Conservation (phyloP, 169 alveolate species). For the Plasmodium knowlesi region DNA sequence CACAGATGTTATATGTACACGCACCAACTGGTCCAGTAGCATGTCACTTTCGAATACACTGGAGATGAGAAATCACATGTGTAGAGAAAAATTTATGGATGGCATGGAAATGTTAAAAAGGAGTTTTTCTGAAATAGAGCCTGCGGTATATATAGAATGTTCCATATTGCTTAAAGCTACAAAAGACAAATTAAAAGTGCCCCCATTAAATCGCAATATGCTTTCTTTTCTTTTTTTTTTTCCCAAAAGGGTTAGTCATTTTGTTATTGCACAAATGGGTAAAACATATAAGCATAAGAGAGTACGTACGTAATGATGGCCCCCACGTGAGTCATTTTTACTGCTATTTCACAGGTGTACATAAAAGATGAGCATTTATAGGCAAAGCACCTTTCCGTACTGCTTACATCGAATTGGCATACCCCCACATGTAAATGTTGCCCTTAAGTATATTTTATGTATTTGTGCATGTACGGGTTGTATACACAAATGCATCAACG, state of each 20-base stretch:
- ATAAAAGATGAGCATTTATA: not conserved
- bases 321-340: not conserved
- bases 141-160: not conserved
- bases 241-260: not conserved
- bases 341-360: not conserved
- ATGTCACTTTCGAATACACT: not conserved
- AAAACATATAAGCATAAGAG: not conserved
- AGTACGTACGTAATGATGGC: not conserved
- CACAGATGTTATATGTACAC: not conserved
- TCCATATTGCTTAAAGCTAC: not conserved
- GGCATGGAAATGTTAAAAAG: not conserved
- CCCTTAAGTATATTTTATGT: not conserved
- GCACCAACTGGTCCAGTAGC: not conserved
- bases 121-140: not conserved
- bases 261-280: not conserved
- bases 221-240: conserved; percentile 10
- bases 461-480: not conserved
- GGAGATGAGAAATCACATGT: not conserved
- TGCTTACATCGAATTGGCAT: not conserved
- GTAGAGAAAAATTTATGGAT: not conserved
- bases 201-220: not conserved
- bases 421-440: not conserved
- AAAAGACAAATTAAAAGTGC: conserved; percentile 5
- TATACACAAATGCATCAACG: not conserved
- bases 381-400: not conserved